These are phyloP conservation scores for Penicillium mononematosum DNA, from an alignment of 495 filamentous ascomycete genomes.

Conservation along the genomic window DNA sequence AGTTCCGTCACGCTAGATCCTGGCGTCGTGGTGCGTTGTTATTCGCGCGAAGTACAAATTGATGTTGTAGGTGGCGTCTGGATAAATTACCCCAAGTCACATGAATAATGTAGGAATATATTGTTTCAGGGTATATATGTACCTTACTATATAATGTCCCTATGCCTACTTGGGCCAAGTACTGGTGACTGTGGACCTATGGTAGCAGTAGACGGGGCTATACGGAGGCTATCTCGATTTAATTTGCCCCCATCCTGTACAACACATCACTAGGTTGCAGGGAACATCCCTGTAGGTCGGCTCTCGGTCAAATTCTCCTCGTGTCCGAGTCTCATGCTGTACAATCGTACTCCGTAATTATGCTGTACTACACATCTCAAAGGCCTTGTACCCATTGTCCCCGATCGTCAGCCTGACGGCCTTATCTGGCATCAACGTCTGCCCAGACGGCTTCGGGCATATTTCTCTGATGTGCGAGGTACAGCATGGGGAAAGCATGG, in stretches of 20 bases:
- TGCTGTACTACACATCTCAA: slow-evolving; percentile 9
- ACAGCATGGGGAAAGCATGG: slow-evolving; percentile 15
- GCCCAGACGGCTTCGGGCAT: slow-evolving; percentile 15
- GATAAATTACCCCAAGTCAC: slow-evolving; percentile 5
- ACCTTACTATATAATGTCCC: neutral
- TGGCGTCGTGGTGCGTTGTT: slow-evolving; percentile 21
- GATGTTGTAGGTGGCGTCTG: neutral
- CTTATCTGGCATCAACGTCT: slow-evolving; percentile 20
- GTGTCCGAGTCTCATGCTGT: slow-evolving; percentile 5
- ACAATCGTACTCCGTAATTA: neutral
- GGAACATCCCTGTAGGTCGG: slow-evolving; percentile 11
- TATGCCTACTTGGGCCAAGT: neutral
- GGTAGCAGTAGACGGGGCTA: neutral
- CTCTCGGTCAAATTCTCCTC: slow-evolving; percentile 9
- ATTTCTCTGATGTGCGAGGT: neutral
- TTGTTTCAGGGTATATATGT: neutral
- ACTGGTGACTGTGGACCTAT: neutral
- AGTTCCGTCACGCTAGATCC: slow-evolving; percentile 16
- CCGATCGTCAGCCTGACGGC: slow-evolving; percentile 7
- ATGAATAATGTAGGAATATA: neutral
- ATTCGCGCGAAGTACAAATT: slow-evolving; percentile 12
- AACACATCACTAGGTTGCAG: slow-evolving; percentile 14
- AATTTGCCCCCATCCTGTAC: slow-evolving; percentile 7
- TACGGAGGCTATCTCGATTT: neutral
- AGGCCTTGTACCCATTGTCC: slow-evolving; percentile 14